Base-by-base conservation (phyloP, 164 flowering plant genomes). In the Chloranthus sessilifolius region DNA sequence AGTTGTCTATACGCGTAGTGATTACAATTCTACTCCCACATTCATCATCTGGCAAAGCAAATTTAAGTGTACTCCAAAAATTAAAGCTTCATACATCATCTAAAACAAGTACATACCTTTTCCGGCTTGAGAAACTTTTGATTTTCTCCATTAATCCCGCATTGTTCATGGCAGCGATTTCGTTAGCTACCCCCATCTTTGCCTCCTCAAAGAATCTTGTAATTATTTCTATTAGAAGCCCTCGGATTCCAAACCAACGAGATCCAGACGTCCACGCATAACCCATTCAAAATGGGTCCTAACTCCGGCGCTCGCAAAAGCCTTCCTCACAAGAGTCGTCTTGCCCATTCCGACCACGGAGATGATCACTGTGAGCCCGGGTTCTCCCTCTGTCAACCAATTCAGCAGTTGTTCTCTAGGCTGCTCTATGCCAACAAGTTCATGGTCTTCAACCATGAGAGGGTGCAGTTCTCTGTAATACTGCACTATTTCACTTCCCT, bases 321-420 rank as follows among this genome's bases (percentile, higher is more conserved):
- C 53, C 5, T 65, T 60, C 1, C 56, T 47, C 10, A 53, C 79
- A 1, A 80, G 60, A 37, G 74, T 72, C 2, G 83, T 81, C 62
- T 81, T 81, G 2, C 82, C 80, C 80, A 74, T 74, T 3, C 88
- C 88, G n/a, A 69, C 62, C 39, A 81, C 52, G 16, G 82, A 71
- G 23, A 73, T 31, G n/a, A 73, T 49, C 11, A 42, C 60, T 5
- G 61, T 14, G 3, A 14, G 53, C 3, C 64, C 52, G 2, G 60
- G 55, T 11, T 73, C 76, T 4, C 40, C 76, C 2, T 61, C 72
- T 5, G 27, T 23, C 20, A 77, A 46, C 85, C 66, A 65, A 9
- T 48, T 23, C 0, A 68, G 17, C 19, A 79, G 25, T 22, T 19
- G 31, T 8, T 51, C 54, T 42, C 6, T 61, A 27, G 49, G 30